A percentile compares a stretch with the other conserved stretches of the same genome.
These are phyloP conservation scores for Colletotrichum kahawae DNA, from an alignment of 2,329 filamentous ascomycete species.

Conservation along the genomic window DNA sequence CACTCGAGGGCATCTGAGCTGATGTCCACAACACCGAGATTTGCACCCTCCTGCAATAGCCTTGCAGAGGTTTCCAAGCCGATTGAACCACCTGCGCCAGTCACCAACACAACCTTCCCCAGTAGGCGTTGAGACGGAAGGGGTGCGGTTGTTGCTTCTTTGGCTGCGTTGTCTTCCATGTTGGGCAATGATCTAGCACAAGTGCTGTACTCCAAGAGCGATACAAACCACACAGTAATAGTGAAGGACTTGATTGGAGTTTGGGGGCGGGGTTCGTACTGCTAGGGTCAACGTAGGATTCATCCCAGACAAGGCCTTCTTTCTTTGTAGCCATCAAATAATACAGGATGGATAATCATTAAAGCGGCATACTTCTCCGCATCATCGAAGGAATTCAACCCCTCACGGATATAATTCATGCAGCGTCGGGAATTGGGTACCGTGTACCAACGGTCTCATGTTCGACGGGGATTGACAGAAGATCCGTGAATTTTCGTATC, in stretches of 20 bases:
- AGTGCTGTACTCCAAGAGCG: no score
- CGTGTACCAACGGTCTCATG: neutral
- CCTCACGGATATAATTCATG: neutral
- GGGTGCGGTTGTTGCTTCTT: neutral
- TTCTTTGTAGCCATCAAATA: neutral
- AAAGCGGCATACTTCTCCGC: neutral
- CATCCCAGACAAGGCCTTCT: no score
- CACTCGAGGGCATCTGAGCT: neutral
- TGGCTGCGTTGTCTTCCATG: neutral
- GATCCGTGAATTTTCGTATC: neutral
- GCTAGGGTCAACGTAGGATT: no score
- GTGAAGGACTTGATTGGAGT: no score
- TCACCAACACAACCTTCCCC: neutral
- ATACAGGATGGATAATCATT: fast-evolving
- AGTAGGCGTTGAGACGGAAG: neutral
- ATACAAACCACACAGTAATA: no score
- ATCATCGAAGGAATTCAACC: neutral
- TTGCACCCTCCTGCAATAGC: neutral
- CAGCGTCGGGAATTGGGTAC: neutral
- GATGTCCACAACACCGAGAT: neutral
- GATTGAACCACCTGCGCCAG: neutral
- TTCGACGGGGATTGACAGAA: neutral
- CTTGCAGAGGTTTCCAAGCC: neutral
- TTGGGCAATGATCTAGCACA: neutral
- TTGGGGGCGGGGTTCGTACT: no score